Conservation (phyloP, 257 asterid genomes). For the Solanum infundibuliforme region DNA sequence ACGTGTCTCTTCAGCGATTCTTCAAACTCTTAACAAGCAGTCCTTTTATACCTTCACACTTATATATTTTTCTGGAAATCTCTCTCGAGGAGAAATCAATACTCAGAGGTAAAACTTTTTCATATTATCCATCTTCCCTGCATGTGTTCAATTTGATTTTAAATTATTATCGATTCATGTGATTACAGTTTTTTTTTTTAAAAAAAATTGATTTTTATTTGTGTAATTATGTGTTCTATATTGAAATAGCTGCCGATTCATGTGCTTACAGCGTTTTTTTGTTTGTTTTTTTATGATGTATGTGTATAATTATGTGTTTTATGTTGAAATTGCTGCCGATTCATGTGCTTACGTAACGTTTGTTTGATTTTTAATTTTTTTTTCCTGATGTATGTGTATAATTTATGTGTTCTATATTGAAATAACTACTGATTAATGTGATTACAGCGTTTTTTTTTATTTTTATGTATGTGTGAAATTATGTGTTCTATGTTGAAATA, state of each 20-base stretch:
- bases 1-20: background rate
- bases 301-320: background rate
- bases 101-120: background rate
- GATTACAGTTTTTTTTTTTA: background rate
- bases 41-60: background rate
- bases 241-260: background rate
- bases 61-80: background rate
- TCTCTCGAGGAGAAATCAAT: background rate
- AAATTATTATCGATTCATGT: background rate
- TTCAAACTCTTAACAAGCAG: background rate
- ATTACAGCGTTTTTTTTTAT: background rate
- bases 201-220: background rate
- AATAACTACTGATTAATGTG: background rate
- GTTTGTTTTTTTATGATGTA: background rate
- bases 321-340: background rate
- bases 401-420: background rate
- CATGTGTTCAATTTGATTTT: background rate
- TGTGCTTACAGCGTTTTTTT: background rate
- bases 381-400: background rate
- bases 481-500: too few relatives aligned
- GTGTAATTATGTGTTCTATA: background rate
- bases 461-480: background rate
- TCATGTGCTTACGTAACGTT: background rate
- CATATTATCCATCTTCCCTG: background rate
- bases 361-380: too few relatives aligned